These are phyloP conservation scores for Emergomyces pasteurianus DNA, from an alignment of 2,329 filamentous ascomycete genomes.

Conservation along the genomic window DNA sequence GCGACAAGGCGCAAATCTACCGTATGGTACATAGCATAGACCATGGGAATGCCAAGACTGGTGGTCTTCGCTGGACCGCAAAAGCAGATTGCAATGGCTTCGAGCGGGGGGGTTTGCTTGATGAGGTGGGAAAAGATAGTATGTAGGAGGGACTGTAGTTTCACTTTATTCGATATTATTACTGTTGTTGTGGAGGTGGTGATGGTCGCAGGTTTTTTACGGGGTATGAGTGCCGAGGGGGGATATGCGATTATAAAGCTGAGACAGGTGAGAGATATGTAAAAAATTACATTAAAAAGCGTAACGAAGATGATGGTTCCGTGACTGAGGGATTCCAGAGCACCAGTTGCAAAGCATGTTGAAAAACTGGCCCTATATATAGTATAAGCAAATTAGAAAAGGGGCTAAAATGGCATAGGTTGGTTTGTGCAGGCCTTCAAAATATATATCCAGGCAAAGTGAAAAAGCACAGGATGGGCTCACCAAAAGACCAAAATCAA, in stretches of 20 bases:
- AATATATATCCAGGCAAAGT: not conserved
- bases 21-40: conserved; percentile 49
- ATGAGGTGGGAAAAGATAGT: conserved; percentile 13
- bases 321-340: conserved; percentile 46
- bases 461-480: conserved; percentile 4
- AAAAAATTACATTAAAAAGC: conserved; percentile 55
- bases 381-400: conserved; percentile 36
- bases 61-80: conserved; percentile 64
- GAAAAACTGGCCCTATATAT: conserved; percentile 25
- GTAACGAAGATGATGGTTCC: conserved; percentile 55
- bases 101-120: conserved; percentile 39
- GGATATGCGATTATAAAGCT: conserved; percentile 39
- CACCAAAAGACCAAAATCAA: conserved; percentile 47
- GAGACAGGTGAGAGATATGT: conserved; percentile 49
- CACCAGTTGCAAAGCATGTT: conserved; percentile 47
- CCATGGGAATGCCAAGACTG: conserved; percentile 55
- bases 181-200: not conserved
- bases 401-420: not conserved
- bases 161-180: not conserved
- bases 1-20: conserved; percentile 24
- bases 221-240: conserved; percentile 13
- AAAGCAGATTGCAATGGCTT: conserved; percentile 60
- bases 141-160: conserved; percentile 3
- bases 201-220: not conserved
- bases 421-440: not conserved